These are phyloP conservation scores for Rhynchosporium graminicola DNA, from an alignment of 2,329 filamentous ascomycete genomes.

Conservation along the genomic window DNA sequence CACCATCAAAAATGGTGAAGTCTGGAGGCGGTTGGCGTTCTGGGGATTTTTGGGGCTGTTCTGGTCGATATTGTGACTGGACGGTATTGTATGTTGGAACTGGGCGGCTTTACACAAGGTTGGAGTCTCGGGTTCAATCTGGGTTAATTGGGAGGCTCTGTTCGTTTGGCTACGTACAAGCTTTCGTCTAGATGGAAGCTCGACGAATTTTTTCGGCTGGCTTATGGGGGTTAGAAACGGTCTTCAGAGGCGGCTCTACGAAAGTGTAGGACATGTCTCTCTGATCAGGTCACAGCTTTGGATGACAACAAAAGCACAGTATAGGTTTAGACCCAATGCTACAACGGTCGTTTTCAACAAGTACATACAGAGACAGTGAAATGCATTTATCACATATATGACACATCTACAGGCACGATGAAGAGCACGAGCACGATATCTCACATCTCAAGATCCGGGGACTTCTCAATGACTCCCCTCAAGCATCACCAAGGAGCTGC, in stretches of 20 bases:
- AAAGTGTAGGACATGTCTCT: conserved; percentile 3
- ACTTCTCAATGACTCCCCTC: not conserved
- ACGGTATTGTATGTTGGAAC: conserved; percentile 14
- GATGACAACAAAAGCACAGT: not conserved
- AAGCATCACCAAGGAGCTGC: conserved; percentile 5
- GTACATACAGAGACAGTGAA: not conserved
- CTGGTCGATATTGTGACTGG: conserved; percentile 3
- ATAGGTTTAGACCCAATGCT: not conserved
- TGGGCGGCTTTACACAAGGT: conserved; percentile 12
- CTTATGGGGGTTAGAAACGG: conserved; percentile 5
- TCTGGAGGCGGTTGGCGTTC: conserved; percentile 3
- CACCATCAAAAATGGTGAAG: conserved; percentile 13
- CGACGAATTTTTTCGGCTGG: conserved; percentile 12
- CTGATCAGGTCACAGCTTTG: conserved; percentile 4
- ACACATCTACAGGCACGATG: not conserved
- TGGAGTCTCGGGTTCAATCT: conserved; percentile 7
- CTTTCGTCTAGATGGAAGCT: not conserved
- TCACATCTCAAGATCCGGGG: conserved; percentile 8
- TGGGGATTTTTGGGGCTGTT: not conserved
- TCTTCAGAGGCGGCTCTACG: not conserved
- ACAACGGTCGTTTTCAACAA: not conserved
- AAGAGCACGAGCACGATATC: not conserved
- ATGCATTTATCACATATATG: not conserved
- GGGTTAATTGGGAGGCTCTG: conserved; percentile 1
- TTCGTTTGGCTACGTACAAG: conserved; percentile 2